A percentile compares a stretch with the other conserved stretches of the same genome.
phyloP scores from a whole-genome alignment of 306 rosid species.

The Cicer judaicum region DNA sequence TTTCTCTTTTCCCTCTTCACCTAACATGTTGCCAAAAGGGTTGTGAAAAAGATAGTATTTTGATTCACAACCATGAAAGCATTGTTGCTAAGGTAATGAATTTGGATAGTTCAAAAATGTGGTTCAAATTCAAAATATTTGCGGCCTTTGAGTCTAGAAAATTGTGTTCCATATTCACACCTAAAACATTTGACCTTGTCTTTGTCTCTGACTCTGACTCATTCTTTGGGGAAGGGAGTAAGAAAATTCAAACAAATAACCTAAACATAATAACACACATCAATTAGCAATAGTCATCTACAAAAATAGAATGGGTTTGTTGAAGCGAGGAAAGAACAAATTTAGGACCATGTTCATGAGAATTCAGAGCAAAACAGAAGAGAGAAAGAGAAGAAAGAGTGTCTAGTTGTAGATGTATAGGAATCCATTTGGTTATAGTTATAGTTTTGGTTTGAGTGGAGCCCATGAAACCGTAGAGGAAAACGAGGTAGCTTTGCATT shows the following conservation, averaged over 20 bases:
- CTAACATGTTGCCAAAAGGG: slow-evolving; percentile 54
- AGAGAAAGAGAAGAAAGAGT: slow-evolving; percentile 1
- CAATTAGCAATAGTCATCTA: slow-evolving; percentile 36
- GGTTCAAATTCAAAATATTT: background rate
- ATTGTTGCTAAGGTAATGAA: slow-evolving; percentile 27
- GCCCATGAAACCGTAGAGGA: slow-evolving; percentile 13
- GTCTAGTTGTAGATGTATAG: background rate
- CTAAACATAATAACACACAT: background rate
- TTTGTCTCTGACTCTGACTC: slow-evolving; percentile 43
- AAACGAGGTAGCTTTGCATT: slow-evolving; percentile 11
- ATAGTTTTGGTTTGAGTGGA: slow-evolving; percentile 35
- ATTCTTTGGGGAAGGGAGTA: slow-evolving; percentile 35
- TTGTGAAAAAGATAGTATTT: slow-evolving; percentile 34
- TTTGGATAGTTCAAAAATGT: background rate
- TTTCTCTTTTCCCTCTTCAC: slow-evolving; percentile 52
- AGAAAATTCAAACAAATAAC: slow-evolving; percentile 52
- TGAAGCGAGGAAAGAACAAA: background rate
- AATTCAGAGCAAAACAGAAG: background rate
- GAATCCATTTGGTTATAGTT: background rate
- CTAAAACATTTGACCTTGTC: slow-evolving; percentile 77
- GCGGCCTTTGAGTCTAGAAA: slow-evolving; percentile 46
- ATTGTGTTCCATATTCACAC: slow-evolving; percentile 57
- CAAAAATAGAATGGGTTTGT: slow-evolving; percentile 9
- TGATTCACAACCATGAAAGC: slow-evolving; percentile 54
- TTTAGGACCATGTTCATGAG: background rate